phyloP scores from a whole-genome alignment of 2,329 filamentous ascomycete genomes.

The Lasiodiplodia sp. region DNA sequence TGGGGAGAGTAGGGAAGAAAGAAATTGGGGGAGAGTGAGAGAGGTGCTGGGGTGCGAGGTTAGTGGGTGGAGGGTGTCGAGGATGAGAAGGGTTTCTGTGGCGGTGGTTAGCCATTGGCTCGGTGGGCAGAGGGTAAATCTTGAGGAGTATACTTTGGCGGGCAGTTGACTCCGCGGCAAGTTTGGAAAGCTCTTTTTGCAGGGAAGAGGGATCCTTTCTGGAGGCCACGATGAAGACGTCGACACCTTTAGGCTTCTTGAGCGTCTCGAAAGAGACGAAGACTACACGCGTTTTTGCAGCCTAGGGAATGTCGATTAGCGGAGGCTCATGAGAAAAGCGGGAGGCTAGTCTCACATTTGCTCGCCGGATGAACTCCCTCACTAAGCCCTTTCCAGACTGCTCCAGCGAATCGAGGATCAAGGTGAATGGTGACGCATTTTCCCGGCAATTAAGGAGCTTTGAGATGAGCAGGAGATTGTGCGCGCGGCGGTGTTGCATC shows the following conservation, averaged over 20 bases:
- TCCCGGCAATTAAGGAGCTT: slow-evolving; percentile 78
- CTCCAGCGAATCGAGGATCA: slow-evolving; percentile 85
- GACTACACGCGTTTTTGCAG: slow-evolving; percentile 70
- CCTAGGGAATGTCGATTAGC: not conserved
- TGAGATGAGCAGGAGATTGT: slow-evolving; percentile 83
- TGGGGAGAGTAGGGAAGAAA: slow-evolving; percentile 73
- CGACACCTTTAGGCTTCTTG: slow-evolving; percentile 67
- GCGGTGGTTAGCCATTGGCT: not conserved
- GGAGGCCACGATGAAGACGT: slow-evolving; percentile 71
- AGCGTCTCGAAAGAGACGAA: slow-evolving; percentile 81
- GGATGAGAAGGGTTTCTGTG: slow-evolving; percentile 74
- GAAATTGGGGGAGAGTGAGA: slow-evolving; percentile 68
- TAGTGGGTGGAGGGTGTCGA: slow-evolving; percentile 81
- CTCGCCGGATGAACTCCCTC: slow-evolving; percentile 76
- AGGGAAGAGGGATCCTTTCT: slow-evolving; percentile 66
- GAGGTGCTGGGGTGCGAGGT: slow-evolving; percentile 58
- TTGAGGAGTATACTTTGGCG: slow-evolving; percentile 15
- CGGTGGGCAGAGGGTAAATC: not conserved
- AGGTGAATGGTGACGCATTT: slow-evolving; percentile 82
- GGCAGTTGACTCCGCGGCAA: not conserved
- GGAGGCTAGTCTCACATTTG: slow-evolving; percentile 63
- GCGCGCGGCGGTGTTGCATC: slow-evolving; percentile 72
- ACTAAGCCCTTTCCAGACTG: slow-evolving; percentile 76
- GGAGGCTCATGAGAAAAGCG: slow-evolving; percentile 35
- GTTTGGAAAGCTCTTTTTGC: slow-evolving; percentile 64